Base-by-base conservation (phyloP, 2,329 filamentous ascomycete species). In the Penicillium capsulatum region DNA sequence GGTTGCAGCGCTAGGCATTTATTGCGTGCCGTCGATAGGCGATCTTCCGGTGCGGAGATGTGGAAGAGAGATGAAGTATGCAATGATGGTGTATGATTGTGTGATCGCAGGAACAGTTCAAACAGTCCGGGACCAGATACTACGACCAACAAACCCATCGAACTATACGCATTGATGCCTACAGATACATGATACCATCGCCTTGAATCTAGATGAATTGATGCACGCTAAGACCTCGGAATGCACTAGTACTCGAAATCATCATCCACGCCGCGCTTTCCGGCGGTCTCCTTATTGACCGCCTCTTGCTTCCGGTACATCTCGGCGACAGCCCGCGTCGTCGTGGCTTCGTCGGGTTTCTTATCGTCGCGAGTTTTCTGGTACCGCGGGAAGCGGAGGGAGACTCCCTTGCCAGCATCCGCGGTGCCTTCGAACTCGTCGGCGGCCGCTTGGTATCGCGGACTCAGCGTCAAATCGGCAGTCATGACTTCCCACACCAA, bases 401-500 rank as follows among this genome's bases (percentile, higher is more conserved):
- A 90, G 54, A 98, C 86, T 2, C 92, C 92, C 58, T 81, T 83
- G 10, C 76, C 77, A 34, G 82, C 83, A 20, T 83, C 82, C 1
- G 69, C 72, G 0, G 76, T 76, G 42, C 86, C 84, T n/a, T 86
- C 75, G 5, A 90, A 81, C 60, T 94, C 87, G 53, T 84, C 81
- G 32, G 79, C 80, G 1, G 86, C 92, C n/a, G 92, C 92, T 67
- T 90, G 88, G 68, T 98, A 98, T 27, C 90, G 75, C 17, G 92
- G 92, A 53, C 84, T 91, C 15, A 98, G 76, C 2, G 92, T 97
- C 55, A 98, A 67, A 71, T 98, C 92, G 1, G 92, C 92, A 9
- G 91, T 94, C 72, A 91, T 94, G 53, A 98, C 90, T 68, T 98
- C 92, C 92, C 92, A 98, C 1, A 98, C 92, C 56, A 84, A 83